phyloP scores from a whole-genome alignment of 306 rosid genomes.

The Ochetophila trinervis region DNA sequence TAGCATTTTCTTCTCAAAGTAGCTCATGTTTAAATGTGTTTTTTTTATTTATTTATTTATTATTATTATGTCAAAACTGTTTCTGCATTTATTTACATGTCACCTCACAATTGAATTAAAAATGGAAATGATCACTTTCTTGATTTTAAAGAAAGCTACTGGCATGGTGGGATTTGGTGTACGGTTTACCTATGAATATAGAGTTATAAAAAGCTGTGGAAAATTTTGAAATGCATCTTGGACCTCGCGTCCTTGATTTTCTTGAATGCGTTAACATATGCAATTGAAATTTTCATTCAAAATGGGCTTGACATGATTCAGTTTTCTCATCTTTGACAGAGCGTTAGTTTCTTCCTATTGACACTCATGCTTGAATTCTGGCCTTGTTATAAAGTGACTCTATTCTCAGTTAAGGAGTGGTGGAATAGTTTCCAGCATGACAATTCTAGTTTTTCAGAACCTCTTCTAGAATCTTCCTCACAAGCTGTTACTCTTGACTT shows the following conservation, averaged over 20 bases:
- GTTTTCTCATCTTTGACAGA: slow-evolving; percentile 48
- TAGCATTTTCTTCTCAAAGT: neutral
- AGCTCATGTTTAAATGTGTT: neutral
- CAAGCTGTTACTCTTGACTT: slow-evolving; percentile 41
- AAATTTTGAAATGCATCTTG: too few relatives aligned
- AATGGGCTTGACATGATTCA: slow-evolving; percentile 29
- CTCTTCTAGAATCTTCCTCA: slow-evolving; percentile 54
- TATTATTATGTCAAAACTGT: neutral
- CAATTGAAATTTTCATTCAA: neutral
- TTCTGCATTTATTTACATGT: neutral
- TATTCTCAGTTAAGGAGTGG: slow-evolving; percentile 47
- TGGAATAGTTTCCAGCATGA: slow-evolving; percentile 39
- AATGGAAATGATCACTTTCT: neutral
- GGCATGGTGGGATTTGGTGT: neutral
- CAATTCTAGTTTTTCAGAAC: slow-evolving; percentile 54
- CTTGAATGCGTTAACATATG: neutral
- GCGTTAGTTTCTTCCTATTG: slow-evolving; percentile 67
- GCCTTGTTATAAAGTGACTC: slow-evolving; percentile 59
- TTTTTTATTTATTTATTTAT: too few relatives aligned
- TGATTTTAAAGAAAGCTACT: neutral
- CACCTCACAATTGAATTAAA: slow-evolving; percentile 1
- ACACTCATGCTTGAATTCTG: slow-evolving; percentile 69
- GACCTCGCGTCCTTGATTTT: neutral
- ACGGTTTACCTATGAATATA: too few relatives aligned
- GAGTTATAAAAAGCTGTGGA: too few relatives aligned